These are phyloP conservation scores for Collybia mongolica DNA, from an alignment of 768 basidiomycete genomes.

Conservation along the genomic window DNA sequence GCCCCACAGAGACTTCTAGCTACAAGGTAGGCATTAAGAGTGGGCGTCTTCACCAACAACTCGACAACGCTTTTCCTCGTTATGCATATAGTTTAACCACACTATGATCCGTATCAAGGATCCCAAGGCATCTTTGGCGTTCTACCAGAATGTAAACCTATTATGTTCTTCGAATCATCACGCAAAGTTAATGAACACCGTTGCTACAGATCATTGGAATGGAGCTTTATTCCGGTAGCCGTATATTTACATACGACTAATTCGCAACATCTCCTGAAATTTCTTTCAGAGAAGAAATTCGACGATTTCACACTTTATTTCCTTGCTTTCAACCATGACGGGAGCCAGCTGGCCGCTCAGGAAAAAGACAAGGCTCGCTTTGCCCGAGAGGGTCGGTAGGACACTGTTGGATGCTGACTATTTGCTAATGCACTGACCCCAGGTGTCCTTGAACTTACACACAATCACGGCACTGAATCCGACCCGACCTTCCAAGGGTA, in stretches of 20 bases:
- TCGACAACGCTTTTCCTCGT: background rate
- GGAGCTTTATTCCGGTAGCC: conserved; percentile 62
- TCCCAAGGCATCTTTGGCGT: conserved; percentile 74
- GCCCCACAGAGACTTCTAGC: conserved; percentile 60
- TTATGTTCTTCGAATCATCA: background rate
- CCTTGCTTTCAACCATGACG: conserved; percentile 73
- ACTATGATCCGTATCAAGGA: conserved; percentile 91
- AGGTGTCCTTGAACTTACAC: conserved; percentile 83
- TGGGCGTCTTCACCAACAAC: background rate
- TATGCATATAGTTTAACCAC: conserved; percentile 64
- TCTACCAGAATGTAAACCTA: conserved; percentile 66
- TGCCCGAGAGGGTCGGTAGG: conserved; percentile 61
- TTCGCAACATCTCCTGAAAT: conserved; percentile 4
- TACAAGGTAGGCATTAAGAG: conserved; percentile 46
- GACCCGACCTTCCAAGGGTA: conserved; percentile 82
- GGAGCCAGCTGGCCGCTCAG: conserved; percentile 45
- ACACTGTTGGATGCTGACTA: background rate
- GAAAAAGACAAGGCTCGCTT: conserved; percentile 51
- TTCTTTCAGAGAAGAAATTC: conserved; percentile 46
- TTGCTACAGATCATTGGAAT: conserved; percentile 60
- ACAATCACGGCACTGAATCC: conserved; percentile 89
- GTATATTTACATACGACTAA: background rate
- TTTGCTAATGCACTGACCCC: background rate
- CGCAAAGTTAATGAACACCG: background rate
- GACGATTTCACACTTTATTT: conserved; percentile 79